phyloP scores from a whole-genome alignment of 2,329 filamentous ascomycete species.

The Trichoderma sp. region DNA sequence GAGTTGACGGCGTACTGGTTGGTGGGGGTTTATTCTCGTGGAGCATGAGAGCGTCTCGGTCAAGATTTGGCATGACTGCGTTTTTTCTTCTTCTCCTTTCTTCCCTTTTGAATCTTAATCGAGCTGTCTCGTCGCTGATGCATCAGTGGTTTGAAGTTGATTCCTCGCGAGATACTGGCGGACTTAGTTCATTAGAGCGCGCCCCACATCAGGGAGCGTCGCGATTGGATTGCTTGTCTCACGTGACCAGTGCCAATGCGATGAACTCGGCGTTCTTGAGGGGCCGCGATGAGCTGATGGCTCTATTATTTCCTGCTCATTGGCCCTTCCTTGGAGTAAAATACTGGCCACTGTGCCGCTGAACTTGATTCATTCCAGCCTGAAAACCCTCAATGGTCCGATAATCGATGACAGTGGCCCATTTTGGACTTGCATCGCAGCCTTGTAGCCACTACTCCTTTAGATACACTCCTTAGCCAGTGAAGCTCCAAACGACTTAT shows the following conservation, averaged over 20 bases:
- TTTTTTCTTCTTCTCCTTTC: background rate
- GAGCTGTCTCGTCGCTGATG: conserved; percentile 18
- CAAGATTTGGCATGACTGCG: conserved; percentile 1
- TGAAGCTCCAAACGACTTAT: conserved; percentile 20
- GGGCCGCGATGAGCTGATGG: conserved; percentile 27
- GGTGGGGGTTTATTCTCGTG: conserved; percentile 1
- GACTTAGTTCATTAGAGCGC: conserved; percentile 12
- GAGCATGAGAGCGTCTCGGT: conserved; percentile 1
- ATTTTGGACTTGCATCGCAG: conserved; percentile 6
- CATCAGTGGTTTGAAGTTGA: conserved; percentile 6
- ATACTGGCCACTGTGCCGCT: conserved; percentile 22
- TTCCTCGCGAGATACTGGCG: conserved; percentile 5
- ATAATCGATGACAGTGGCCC: conserved; percentile 7
- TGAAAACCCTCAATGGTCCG: conserved; percentile 6
- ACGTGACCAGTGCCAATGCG: conserved; percentile 27
- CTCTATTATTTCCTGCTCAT: conserved; percentile 26
- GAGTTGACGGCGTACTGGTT: conserved; percentile 18
- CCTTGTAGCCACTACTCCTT: conserved; percentile 12
- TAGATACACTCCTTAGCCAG: conserved; percentile 21
- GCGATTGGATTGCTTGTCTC: conserved; percentile 19
- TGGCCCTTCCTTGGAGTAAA: conserved; percentile 26
- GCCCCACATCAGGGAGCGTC: conserved; percentile 22
- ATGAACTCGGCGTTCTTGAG: conserved; percentile 24
- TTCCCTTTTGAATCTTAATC: conserved; percentile 3
- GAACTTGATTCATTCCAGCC: conserved; percentile 5